A percentile compares a stretch with the other conserved stretches of the same genome.
Conservation (phyloP, 352 stramenopile species). For the Globisporangium nodosum region DNA sequence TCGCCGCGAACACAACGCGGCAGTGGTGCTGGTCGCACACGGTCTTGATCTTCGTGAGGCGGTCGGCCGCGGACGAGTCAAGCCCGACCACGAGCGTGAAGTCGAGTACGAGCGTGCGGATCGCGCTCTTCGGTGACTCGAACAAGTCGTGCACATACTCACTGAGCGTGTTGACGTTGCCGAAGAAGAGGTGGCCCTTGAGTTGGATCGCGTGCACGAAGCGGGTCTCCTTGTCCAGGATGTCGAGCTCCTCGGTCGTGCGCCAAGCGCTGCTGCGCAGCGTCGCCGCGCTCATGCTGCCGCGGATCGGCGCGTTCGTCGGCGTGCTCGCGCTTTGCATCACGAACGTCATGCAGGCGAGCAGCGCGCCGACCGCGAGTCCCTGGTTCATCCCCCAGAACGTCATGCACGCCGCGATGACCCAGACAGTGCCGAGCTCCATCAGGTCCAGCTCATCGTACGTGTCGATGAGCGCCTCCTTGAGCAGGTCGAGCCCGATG, state of each 20-base stretch:
- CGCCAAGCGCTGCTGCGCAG: conserved; percentile 73
- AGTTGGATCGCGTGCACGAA: conserved; percentile 82
- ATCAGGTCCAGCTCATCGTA: conserved; percentile 84
- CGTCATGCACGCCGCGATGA: conserved; percentile 89
- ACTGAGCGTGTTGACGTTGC: conserved; percentile 88
- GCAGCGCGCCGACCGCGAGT: conserved; percentile 82
- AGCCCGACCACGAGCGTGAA: conserved; percentile 91
- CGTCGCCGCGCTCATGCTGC: conserved; percentile 90
- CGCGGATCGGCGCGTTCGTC: conserved; percentile 85
- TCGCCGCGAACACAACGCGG: conserved; percentile 63
- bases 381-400: conserved; percentile 90
- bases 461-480: conserved; percentile 88
- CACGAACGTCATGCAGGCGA: conserved; percentile 88
- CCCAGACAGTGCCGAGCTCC: conserved; percentile 89
- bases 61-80: conserved; percentile 79
- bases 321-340: conserved; percentile 79
- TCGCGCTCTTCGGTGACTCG: conserved; percentile 14
- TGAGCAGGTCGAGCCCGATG: conserved; percentile 85
- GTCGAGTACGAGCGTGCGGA: conserved; percentile 82
- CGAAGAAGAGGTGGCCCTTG: conserved; percentile 85
- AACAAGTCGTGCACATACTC: conserved; percentile 84
- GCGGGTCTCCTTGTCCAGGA: conserved; percentile 60
- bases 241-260: conserved; percentile 78
- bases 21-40: conserved; percentile 62
- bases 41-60: conserved; percentile 76